These are phyloP conservation scores for Huntiella omanensis DNA, from an alignment of 2,329 filamentous ascomycete species.

Conservation along the genomic window DNA sequence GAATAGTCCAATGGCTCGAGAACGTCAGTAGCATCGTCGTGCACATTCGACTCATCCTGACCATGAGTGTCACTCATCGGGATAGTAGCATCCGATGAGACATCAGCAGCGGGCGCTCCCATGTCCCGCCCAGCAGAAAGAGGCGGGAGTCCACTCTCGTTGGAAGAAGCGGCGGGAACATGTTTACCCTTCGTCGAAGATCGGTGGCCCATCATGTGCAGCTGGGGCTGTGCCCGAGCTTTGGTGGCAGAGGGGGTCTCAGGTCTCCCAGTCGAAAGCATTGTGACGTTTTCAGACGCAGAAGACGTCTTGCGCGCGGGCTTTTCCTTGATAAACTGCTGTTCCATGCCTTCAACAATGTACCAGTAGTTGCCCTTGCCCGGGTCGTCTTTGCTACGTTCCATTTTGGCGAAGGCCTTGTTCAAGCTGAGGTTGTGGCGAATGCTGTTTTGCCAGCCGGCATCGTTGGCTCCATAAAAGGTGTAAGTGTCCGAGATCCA, in stretches of 20 bases:
- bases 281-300: conserved; percentile 36
- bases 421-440: conserved; percentile 93
- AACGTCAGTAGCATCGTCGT: conserved; percentile 19
- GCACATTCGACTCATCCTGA: conserved; percentile 29
- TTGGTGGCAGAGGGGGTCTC: conserved; percentile 17
- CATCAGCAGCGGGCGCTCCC: conserved; percentile 29
- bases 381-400: conserved; percentile 88
- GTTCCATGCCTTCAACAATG: conserved; percentile 77
- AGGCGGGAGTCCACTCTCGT: conserved; percentile 18
- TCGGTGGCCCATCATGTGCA: conserved; percentile 2
- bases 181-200: not conserved
- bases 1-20: conserved; percentile 42
- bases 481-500: conserved; percentile 95
- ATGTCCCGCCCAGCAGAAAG: conserved; percentile 21
- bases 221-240: conserved; percentile 23
- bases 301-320: conserved; percentile 38
- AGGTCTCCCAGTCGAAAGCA: conserved; percentile 34
- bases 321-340: conserved; percentile 79
- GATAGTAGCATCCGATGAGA: conserved; percentile 63
- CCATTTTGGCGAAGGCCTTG: conserved; percentile 91
- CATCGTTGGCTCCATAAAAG: conserved; percentile 69
- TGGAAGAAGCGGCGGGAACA: not conserved
- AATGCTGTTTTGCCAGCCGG: conserved; percentile 98
- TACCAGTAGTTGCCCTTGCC: conserved; percentile 97
- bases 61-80: conserved; percentile 47